A percentile compares a stretch with the other conserved stretches of the same genome.
Evolutionary conservation across 352 stramenopile species (phyloP).

Genomic region (Thalassiosira allenii): DNA sequence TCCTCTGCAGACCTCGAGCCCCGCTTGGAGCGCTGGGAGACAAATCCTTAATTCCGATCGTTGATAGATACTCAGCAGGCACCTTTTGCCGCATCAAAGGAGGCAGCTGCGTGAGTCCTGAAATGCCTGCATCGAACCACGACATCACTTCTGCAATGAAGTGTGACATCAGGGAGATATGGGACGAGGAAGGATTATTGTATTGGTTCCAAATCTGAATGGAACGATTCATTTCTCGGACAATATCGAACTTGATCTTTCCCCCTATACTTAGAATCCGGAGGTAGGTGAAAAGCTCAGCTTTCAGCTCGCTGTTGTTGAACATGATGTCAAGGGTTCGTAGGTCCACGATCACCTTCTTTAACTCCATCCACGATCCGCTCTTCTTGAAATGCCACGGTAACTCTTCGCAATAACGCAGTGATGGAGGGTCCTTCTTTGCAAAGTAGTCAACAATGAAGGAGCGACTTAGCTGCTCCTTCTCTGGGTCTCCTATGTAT

Average conservation of each 20-base stretch:
- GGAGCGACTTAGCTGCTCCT: conserved; percentile 56
- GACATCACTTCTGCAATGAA: conserved; percentile 91
- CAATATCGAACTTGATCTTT: conserved; percentile 89
- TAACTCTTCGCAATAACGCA: conserved; percentile 86
- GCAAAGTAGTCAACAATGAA: conserved; percentile 77
- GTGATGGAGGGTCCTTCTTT: conserved; percentile 52
- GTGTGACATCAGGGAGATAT: conserved; percentile 85
- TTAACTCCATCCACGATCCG: conserved; percentile 89
- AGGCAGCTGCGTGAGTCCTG: conserved; percentile 79
- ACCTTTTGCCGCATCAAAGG: conserved; percentile 88
- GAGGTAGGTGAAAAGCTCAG: conserved; percentile 92
- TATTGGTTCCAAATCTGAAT: conserved; percentile 90
- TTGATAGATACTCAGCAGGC: conserved; percentile 83
- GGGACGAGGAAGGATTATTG: conserved; percentile 86
- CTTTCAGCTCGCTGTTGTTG: conserved; percentile 87
- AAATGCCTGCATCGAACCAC: conserved; percentile 89
- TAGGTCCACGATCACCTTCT: conserved; percentile 90
- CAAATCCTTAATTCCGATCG: conserved; percentile 87
- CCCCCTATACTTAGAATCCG: conserved; percentile 87
- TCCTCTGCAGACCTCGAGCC: no score
- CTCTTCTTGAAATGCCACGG: conserved; percentile 93
- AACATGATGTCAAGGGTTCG: conserved; percentile 92
- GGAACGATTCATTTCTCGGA: conserved; percentile 90
- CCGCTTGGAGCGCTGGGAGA: no score
- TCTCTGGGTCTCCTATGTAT: conserved; percentile 43